Percentiles rank a stretch among this genome's conserved stretches.
These are phyloP conservation scores for Trichoderma gracile DNA, from an alignment of 2,329 filamentous ascomycete genomes.

Conservation along the genomic window DNA sequence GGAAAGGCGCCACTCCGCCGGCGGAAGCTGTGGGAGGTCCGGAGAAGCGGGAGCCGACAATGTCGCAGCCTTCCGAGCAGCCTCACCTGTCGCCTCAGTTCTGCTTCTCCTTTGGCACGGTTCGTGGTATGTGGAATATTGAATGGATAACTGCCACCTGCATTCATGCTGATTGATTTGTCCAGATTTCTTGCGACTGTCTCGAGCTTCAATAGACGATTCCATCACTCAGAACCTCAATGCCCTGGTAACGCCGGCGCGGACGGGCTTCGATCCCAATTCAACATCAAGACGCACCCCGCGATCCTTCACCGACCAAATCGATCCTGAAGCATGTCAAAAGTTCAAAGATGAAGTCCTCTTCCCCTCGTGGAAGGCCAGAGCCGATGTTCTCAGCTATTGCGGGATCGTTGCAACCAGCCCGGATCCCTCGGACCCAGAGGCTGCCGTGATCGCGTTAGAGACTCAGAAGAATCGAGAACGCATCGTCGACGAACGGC, in stretches of 20 bases:
- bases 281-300: constrained; percentile 68
- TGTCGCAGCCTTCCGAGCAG: constrained; percentile 48
- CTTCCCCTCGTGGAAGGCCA: constrained; percentile 84
- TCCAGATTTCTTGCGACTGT: constrained; percentile 90
- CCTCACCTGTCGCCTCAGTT: constrained; percentile 70
- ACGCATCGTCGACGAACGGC: constrained; percentile 76
- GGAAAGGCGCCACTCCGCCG: constrained; percentile 47
- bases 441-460: constrained; percentile 65
- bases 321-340: constrained; percentile 64
- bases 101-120: constrained; percentile 69
- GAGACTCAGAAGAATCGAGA: constrained; percentile 72
- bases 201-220: constrained; percentile 83
- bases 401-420: constrained; percentile 85
- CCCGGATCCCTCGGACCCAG: constrained; percentile 84
- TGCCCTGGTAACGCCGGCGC: constrained; percentile 75
- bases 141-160: too few species aligned
- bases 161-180: background rate
- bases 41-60: constrained; percentile 40
- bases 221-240: constrained; percentile 93
- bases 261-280: constrained; percentile 72
- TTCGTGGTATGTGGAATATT: constrained; percentile 68
- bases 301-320: constrained; percentile 51
- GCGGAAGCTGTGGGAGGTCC: constrained; percentile 41
- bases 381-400: constrained; percentile 83
- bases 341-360: constrained; percentile 75